Percentiles rank a stretch among this genome's conserved stretches.
Evolutionary conservation across 352 stramenopile genomes (phyloP).

Genomic region (Pythium apleroticum): DNA sequence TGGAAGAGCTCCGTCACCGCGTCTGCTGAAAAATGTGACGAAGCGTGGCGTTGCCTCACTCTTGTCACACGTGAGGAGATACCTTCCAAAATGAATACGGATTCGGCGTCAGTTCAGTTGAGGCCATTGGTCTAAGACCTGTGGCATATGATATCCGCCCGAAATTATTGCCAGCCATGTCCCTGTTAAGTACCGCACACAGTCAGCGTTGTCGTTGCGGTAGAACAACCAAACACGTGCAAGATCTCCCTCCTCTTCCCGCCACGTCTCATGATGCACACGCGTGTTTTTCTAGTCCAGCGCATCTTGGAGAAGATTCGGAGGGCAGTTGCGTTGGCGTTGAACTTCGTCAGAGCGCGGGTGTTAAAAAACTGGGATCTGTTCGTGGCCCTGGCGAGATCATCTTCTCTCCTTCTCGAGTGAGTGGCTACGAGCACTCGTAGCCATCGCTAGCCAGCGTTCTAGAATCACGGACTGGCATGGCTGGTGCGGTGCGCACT

Average conservation of each 20-base stretch:
- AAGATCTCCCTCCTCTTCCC: no score
- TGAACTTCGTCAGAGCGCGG: background rate
- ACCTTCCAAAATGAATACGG: constrained; percentile 12
- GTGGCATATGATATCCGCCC: background rate
- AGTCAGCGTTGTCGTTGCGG: no score
- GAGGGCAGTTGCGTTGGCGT: background rate
- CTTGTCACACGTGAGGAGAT: constrained; percentile 8
- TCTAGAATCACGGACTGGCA: no score
- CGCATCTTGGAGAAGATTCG: background rate
- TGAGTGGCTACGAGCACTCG: background rate
- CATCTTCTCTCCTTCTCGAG: background rate
- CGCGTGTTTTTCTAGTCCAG: background rate
- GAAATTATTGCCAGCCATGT: background rate
- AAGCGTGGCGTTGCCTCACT: background rate
- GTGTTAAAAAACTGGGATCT: background rate
- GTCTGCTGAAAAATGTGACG: constrained; percentile 17
- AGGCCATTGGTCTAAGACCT: no score
- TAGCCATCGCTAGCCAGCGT: background rate
- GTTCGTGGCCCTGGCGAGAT: background rate
- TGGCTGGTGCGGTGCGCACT: no score
- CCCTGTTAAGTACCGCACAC: no score
- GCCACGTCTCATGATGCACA: background rate
- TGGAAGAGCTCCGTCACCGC: background rate
- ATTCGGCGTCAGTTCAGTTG: no score
- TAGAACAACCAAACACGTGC: no score